Evolutionary conservation across 371 early-diverging fungal genomes (phyloP), one percentile per base, ranked within the genome.

Genomic region (Rhizopus delemar): DNA sequence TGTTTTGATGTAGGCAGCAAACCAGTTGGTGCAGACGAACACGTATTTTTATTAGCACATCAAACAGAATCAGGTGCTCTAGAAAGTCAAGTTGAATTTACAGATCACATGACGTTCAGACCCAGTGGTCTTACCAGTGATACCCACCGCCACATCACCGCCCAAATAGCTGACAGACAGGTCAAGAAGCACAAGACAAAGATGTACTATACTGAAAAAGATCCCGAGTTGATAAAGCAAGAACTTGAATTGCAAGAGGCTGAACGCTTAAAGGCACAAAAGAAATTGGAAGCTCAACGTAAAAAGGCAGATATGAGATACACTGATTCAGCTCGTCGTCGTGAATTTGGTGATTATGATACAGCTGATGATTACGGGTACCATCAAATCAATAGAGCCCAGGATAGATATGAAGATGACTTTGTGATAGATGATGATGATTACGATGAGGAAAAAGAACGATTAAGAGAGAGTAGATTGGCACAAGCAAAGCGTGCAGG

Each of bases 1-100:
- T 73, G 86, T 54, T 93, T 90, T 71, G 91, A 90, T 63, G 86
- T 88, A 13, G 69, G 71, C 13, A 62, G 74, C 29, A 85, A 86
- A 31, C 59, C 79, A 0, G 76, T 85, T 55, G 66, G 66, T 4
- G 68, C 74, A 39, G 74, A 83, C 13, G 74, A 77, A 46, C 86
- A 92, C 50, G 83, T 85, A 31, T 94, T 86, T 71, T 65, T 93
- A 11, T 73, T 85, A 15, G 85, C 85, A 6, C 82, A 82, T 57
- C 88, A 90, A 58, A 71, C 77, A 2, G 67, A 68, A 3, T 86
- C 86, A n/a, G 82, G 84, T 32, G 74, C 87, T 31, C 60, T 92
- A 33, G 86, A 91, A 57, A 88, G 84, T 15, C 89, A 91, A 56
- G 73, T 76, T 16, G 80, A 83, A 33, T 77, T 91, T 43, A 85